Evolutionary conservation across 148 eudicot genomes (phyloP).

Genomic region (Rhododendron molle): DNA sequence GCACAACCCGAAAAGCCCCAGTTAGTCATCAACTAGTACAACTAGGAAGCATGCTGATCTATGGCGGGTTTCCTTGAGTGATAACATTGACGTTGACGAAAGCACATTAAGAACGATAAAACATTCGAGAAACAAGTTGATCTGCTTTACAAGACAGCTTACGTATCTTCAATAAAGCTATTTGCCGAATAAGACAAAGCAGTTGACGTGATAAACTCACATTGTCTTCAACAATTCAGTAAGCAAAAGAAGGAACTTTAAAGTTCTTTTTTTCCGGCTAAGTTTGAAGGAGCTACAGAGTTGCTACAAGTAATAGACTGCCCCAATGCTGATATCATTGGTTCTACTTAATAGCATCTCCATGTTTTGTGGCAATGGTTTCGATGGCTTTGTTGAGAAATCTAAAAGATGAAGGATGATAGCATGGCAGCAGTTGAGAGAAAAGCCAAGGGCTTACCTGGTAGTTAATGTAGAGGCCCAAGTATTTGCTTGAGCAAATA

Average conservation of each 20-base stretch:
- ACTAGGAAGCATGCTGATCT: too few relatives aligned
- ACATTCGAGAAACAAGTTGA: not conserved
- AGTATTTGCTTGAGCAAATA: not conserved
- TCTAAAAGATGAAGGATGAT: not conserved
- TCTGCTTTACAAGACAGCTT: not conserved
- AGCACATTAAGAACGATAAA: not conserved
- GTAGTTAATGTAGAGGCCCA: not conserved
- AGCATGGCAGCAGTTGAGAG: not conserved
- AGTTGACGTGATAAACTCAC: not conserved
- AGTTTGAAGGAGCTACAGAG: not conserved
- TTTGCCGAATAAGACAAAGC: not conserved
- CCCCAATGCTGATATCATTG: not conserved
- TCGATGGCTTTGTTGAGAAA: not conserved
- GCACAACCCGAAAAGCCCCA: not conserved
- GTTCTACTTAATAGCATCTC: constrained; percentile 1
- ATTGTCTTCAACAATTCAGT: not conserved
- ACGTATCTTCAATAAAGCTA: not conserved
- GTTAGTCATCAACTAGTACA: not conserved
- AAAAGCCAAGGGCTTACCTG: not conserved
- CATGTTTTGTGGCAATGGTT: not conserved
- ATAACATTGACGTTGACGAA: not conserved
- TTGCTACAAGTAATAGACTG: not conserved
- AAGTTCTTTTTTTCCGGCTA: not conserved
- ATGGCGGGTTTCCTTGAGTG: not conserved
- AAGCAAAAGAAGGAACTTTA: not conserved